A percentile compares a stretch with the other conserved stretches of the same genome.
Conservation (phyloP, 768 basidiomycete genomes). For the Mycena alexandri region DNA sequence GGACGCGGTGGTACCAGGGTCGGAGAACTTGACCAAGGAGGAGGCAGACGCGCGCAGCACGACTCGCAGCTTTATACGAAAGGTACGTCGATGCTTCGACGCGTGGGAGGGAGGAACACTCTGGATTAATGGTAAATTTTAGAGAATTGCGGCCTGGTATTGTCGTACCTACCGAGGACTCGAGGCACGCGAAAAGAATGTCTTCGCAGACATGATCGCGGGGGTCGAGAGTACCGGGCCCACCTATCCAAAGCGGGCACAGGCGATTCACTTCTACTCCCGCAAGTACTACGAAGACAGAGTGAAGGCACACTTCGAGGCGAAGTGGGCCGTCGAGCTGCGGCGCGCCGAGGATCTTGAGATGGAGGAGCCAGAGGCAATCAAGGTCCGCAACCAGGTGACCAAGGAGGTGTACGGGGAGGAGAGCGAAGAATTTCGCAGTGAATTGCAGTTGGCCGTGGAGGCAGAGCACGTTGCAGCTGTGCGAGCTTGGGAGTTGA, state of each 20-base stretch:
- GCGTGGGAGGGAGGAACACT: not conserved
- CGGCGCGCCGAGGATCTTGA: not conserved
- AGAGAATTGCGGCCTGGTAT: constrained; percentile 7
- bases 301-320: constrained; percentile 2
- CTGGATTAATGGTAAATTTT: not conserved
- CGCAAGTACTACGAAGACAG: constrained; percentile 2
- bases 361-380: not conserved
- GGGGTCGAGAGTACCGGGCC: not conserved
- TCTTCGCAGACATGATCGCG: not conserved
- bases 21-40: not conserved
- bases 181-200: not conserved
- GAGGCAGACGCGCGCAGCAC: not conserved
- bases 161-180: not conserved
- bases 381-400: constrained; percentile 5
- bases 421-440: not conserved
- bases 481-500: constrained; percentile 3
- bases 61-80: not conserved
- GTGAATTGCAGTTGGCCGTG: not conserved
- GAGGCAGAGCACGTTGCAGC: constrained; percentile 4
- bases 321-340: not conserved
- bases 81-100: no score
- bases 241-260: not conserved
- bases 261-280: not conserved
- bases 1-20: not conserved
- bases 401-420: not conserved